These are phyloP conservation scores for Suillus clintonianus DNA, from an alignment of 768 basidiomycete species.

Conservation along the genomic window DNA sequence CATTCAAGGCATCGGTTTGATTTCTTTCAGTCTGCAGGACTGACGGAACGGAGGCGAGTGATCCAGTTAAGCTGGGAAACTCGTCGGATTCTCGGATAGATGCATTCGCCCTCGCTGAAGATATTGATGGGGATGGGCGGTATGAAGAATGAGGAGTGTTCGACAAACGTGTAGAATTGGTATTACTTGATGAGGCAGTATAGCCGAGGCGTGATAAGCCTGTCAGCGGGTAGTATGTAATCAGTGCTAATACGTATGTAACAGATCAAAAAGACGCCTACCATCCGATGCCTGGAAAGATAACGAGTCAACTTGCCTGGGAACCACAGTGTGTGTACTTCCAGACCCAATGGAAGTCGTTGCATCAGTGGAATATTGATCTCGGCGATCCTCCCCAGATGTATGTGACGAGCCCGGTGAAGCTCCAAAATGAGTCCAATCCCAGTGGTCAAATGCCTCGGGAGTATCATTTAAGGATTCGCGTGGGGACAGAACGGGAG, in stretches of 20 bases:
- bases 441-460: conserved; percentile 6
- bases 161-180: not conserved
- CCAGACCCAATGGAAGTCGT: not conserved
- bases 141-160: conserved; percentile 19
- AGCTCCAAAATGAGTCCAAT: conserved; percentile 3
- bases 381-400: not conserved
- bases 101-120: conserved; percentile 8
- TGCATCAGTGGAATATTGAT: conserved; percentile 6
- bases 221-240: not conserved
- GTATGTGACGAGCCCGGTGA: not conserved
- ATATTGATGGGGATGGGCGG: conserved; percentile 12
- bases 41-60: not conserved
- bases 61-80: not conserved
- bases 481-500: conserved; percentile 28
- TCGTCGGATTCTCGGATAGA: not conserved
- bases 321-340: not conserved
- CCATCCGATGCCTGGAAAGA: conserved; percentile 1
- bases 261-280: not conserved
- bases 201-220: conserved; percentile 3
- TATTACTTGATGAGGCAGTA: conserved; percentile 1
- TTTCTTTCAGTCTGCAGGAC: not conserved
- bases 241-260: not conserved
- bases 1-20: not conserved
- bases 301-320: conserved; percentile 2
- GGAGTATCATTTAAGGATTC: conserved; percentile 15